These are phyloP conservation scores for Porphyridium purpureum DNA, from an alignment of 23 red algal species.

Conservation along the genomic window DNA sequence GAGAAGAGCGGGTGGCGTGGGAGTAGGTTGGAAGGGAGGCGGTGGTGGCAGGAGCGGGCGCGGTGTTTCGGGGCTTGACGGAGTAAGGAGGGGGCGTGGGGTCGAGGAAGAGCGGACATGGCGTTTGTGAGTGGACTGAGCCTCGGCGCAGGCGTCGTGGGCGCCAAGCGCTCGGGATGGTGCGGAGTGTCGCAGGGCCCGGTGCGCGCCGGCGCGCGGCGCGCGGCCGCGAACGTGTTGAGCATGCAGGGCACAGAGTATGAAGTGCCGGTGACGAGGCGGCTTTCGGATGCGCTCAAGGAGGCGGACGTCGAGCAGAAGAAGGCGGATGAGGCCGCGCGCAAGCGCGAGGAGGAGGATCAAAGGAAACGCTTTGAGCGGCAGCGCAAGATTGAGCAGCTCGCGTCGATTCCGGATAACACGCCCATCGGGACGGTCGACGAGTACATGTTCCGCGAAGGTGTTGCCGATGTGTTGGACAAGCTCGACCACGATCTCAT, in stretches of 20 bases:
- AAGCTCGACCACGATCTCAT: constrained; percentile 70
- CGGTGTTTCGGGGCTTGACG: no score
- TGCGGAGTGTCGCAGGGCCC: no score
- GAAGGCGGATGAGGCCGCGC: constrained; percentile 41
- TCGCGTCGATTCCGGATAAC: constrained; percentile 74
- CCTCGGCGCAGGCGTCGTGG: no score
- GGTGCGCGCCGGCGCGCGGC: no score
- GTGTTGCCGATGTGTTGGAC: constrained; percentile 67
- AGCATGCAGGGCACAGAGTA: constrained; percentile 19
- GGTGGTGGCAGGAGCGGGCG: no score
- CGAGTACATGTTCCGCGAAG: constrained; percentile 86
- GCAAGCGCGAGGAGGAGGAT: constrained; percentile 19
- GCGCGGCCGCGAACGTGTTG: no score
- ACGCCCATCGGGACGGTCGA: constrained; percentile 66
- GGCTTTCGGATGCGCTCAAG: constrained; percentile 86
- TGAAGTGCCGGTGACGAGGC: constrained; percentile 53
- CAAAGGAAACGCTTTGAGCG: constrained; percentile 5
- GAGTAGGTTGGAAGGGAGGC: no score
- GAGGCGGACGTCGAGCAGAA: constrained; percentile 91
- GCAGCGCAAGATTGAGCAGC: constrained; percentile 28
- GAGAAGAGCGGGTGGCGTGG: no score
- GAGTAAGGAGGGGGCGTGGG: no score
- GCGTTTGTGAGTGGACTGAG: no score
- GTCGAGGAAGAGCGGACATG: no score
- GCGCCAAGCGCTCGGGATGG: no score